Percentiles rank a stretch among this genome's conserved stretches.
Evolutionary conservation across 1,139 yeast species (phyloP).

Genomic region (Debaryomycetaceae sp.): DNA sequence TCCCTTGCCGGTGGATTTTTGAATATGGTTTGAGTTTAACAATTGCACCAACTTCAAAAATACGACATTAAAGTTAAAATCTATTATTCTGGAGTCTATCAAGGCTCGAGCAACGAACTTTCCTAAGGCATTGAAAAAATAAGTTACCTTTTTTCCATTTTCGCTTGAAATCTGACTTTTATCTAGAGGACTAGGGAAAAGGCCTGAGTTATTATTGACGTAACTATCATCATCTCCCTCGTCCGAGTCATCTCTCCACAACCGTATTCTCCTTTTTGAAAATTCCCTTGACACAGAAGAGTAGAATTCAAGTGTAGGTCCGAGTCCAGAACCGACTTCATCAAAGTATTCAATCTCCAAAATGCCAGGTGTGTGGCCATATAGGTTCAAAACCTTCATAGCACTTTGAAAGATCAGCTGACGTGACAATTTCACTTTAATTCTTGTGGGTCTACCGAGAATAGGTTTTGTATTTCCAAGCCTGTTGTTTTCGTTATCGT

Average conservation of each 20-base stretch:
- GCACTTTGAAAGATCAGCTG: conserved; percentile 73
- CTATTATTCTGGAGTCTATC: conserved; percentile 82
- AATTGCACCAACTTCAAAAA: conserved; percentile 54
- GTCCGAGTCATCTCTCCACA: conserved; percentile 61
- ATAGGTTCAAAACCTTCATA: conserved; percentile 68
- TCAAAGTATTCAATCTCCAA: conserved; percentile 85
- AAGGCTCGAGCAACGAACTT: conserved; percentile 83
- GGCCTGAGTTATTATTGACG: conserved; percentile 46
- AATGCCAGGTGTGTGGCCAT: conserved; percentile 77
- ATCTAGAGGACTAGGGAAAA: conserved; percentile 71
- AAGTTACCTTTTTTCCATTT: conserved; percentile 43
- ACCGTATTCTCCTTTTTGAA: conserved; percentile 47
- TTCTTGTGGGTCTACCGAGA: conserved; percentile 75
- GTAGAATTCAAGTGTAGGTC: conserved; percentile 93
- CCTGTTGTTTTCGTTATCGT: conserved; percentile 14
- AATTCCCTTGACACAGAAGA: conserved; percentile 75
- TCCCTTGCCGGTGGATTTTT: conserved; percentile 13
- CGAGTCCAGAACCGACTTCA: conserved; percentile 95
- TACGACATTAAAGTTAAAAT: conserved; percentile 69
- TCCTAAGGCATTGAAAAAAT: conserved; percentile 68
- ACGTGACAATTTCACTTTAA: conserved; percentile 77
- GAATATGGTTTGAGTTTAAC: conserved; percentile 16
- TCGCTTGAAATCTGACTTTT: conserved; percentile 22
- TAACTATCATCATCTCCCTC: conserved; percentile 26
- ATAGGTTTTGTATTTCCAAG: conserved; percentile 29